Conservation (phyloP, 495 filamentous ascomycete species). For the Mytilinidion resinicola region DNA sequence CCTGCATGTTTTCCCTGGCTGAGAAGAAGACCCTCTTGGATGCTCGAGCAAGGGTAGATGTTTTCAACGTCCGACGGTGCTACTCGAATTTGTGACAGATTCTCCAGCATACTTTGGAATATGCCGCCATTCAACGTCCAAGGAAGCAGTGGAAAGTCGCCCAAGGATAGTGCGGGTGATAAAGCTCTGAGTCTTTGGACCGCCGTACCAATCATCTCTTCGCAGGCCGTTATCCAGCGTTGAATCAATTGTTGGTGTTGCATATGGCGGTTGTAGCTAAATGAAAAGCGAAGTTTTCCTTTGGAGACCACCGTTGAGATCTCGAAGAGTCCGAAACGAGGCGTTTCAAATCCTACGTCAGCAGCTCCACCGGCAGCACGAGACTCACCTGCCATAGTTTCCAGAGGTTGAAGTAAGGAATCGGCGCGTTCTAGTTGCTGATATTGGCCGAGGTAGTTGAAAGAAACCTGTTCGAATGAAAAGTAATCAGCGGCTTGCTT, state of each 20-base stretch:
- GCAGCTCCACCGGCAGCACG: no score
- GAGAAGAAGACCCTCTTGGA: conserved; percentile 45
- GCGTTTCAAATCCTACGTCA: no score
- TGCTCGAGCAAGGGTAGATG: conserved; percentile 42
- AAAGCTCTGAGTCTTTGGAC: conserved; percentile 2
- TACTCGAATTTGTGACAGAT: neutral
- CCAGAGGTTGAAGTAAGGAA: conserved; percentile 30
- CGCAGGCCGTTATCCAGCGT: conserved; percentile 30
- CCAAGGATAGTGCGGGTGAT: conserved; percentile 25
- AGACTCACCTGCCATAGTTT: conserved; percentile 15
- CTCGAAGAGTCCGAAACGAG: conserved; percentile 22
- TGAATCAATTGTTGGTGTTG: conserved; percentile 33
- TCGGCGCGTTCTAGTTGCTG: conserved; percentile 37
- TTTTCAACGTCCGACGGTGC: conserved; percentile 35
- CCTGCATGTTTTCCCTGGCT: conserved; percentile 45
- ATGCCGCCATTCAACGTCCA: conserved; percentile 28
- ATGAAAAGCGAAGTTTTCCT: conserved; percentile 26
- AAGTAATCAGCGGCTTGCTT: no score
- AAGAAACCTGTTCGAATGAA: no score
- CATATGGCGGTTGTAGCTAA: conserved; percentile 32
- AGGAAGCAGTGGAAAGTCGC: conserved; percentile 32
- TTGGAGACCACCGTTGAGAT: conserved; percentile 25
- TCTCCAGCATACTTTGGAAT: no score
- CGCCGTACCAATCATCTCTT: conserved; percentile 19
- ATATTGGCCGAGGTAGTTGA: conserved; percentile 44